Evolutionary conservation across 768 basidiomycete species (phyloP).

Genomic region (Galerina marginata): DNA sequence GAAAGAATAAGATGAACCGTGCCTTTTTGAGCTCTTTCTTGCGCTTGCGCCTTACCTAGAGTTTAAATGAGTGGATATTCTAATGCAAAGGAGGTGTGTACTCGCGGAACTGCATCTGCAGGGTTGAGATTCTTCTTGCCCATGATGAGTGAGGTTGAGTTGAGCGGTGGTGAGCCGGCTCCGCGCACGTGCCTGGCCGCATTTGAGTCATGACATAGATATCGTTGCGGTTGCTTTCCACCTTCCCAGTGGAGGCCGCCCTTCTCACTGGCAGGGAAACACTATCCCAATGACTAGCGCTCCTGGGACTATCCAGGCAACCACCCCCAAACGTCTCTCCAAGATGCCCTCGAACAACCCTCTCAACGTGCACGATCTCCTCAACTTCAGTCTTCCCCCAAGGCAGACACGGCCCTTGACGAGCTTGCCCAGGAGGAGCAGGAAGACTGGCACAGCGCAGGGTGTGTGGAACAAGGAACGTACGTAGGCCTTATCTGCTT

Average conservation of each 20-base stretch:
- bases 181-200: conserved; percentile 39
- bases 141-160: conserved; percentile 41
- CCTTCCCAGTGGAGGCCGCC: conserved; percentile 40
- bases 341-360: conserved; percentile 75
- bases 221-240: conserved; percentile 18
- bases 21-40: conserved; percentile 98
- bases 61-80: conserved; percentile 6
- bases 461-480: conserved; percentile 92
- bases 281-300: conserved; percentile 43
- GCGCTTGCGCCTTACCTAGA: conserved; percentile 86
- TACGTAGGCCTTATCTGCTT: conserved; percentile 47
- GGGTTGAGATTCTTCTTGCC: conserved; percentile 91
- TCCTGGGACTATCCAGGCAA: conserved; percentile 35
- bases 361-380: conserved; percentile 76
- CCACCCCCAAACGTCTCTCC: conserved; percentile 59
- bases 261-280: conserved; percentile 55
- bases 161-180: conserved; percentile 16
- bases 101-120: conserved; percentile 91
- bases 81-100: conserved; percentile 22
- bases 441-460: conserved; percentile 64
- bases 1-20: conserved; percentile 16
- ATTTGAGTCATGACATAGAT: conserved; percentile 45
- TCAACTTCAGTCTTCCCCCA: conserved; percentile 93
- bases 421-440: conserved; percentile 75
- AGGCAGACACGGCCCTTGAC: conserved; percentile 67